These are phyloP conservation scores for Colletotrichum cereale DNA, from an alignment of 2,329 filamentous ascomycete genomes.

Conservation along the genomic window DNA sequence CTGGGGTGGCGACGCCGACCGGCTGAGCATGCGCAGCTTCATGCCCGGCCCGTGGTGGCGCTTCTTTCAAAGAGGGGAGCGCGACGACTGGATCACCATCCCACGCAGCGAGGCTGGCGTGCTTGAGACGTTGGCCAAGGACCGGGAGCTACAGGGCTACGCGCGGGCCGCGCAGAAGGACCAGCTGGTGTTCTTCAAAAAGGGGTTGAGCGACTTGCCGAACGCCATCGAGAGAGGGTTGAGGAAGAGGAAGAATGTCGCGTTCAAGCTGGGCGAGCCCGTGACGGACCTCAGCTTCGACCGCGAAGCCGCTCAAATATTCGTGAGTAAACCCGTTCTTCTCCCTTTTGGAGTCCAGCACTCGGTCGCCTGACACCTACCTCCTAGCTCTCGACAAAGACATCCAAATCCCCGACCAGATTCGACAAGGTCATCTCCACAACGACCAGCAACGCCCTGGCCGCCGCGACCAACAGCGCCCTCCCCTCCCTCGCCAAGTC, in stretches of 20 bases:
- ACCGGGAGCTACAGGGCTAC: conserved; percentile 41
- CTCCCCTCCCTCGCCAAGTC: conserved; percentile 66
- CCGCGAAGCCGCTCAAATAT: conserved; percentile 52
- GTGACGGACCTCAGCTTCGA: conserved; percentile 62
- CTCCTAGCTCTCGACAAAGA: conserved; percentile 49
- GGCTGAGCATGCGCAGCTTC: conserved; percentile 79
- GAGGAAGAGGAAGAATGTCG: conserved; percentile 67
- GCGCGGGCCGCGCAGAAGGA: conserved; percentile 30
- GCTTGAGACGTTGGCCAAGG: conserved; percentile 44
- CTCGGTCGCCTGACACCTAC: neutral
- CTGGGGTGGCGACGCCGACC: conserved; percentile 89
- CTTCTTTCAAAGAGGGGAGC: conserved; percentile 41
- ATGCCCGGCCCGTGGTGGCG: conserved; percentile 61
- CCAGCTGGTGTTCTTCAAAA: conserved; percentile 58
- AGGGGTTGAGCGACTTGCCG: conserved; percentile 74
- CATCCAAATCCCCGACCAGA: conserved; percentile 39
- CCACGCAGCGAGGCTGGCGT: conserved; percentile 48
- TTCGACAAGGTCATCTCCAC: conserved; percentile 75
- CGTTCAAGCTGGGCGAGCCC: conserved; percentile 62
- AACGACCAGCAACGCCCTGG: conserved; percentile 64
- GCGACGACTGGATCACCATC: conserved; percentile 43
- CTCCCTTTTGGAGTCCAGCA: neutral
- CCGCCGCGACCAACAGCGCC: conserved; percentile 49
- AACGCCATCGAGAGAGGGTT: conserved; percentile 66
- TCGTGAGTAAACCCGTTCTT: conserved; percentile 50